A percentile compares a stretch with the other conserved stretches of the same genome.
Evolutionary conservation across 2,329 filamentous ascomycete genomes (phyloP).

Genomic region (Ophiocordyceps sinensis): DNA sequence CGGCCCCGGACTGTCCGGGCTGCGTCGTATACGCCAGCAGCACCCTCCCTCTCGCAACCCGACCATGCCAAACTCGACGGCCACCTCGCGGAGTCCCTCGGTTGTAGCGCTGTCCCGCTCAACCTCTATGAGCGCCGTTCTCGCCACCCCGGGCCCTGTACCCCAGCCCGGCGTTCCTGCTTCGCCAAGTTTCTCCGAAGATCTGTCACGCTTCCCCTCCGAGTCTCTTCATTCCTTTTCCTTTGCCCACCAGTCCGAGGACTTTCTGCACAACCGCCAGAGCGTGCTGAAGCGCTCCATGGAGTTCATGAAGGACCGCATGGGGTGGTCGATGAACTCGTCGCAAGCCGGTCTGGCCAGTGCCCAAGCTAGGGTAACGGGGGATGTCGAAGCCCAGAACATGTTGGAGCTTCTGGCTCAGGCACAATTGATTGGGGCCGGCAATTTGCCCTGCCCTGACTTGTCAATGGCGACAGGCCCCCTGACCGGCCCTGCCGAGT

Average conservation of each 20-base stretch:
- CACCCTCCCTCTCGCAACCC: constrained; percentile 47
- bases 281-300: constrained; percentile 86
- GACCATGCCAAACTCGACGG: constrained; percentile 47
- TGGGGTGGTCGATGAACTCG: constrained; percentile 57
- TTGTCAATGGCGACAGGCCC: constrained; percentile 35
- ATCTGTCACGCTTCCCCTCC: constrained; percentile 81
- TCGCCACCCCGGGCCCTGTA: constrained; percentile 39
- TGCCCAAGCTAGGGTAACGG: constrained; percentile 68
- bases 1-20: constrained; percentile 69
- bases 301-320: constrained; percentile 89
- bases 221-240: constrained; percentile 98
- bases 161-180: constrained; percentile 46
- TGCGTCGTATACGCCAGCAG: constrained; percentile 87
- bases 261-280: constrained; percentile 80
- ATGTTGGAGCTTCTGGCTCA: constrained; percentile 80
- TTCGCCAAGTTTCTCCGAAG: constrained; percentile 71
- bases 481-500: constrained; percentile 63
- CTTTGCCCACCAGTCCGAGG: constrained; percentile 89
- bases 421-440: constrained; percentile 62
- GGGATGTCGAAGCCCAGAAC: constrained; percentile 75
- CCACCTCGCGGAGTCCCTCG: constrained; percentile 47
- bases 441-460: constrained; percentile 40
- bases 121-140: constrained; percentile 54
- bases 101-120: constrained; percentile 46
- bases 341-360: constrained; percentile 63